Conservation (phyloP, 176 grass and related monocot species). For the Canna indica region DNA sequence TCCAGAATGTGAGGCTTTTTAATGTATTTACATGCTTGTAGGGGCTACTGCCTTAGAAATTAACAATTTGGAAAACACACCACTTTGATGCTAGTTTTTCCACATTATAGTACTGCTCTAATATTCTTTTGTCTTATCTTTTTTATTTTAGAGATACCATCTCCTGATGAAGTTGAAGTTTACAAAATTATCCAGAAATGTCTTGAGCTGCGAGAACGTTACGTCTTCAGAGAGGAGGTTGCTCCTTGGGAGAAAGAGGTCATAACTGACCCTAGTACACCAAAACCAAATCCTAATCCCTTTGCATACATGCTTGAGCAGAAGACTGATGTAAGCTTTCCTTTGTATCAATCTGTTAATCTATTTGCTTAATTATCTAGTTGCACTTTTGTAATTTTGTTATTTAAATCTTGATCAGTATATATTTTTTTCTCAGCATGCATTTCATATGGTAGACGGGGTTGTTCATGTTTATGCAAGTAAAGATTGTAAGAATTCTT, state of each 20-base stretch:
- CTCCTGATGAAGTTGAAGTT: slow-evolving; percentile 67
- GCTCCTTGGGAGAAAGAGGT: slow-evolving; percentile 93
- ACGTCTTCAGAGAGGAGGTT: slow-evolving; percentile 85
- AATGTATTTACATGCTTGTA: neutral
- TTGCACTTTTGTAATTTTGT: slow-evolving; percentile 1
- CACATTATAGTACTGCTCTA: too few relatives aligned
- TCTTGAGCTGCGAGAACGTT: slow-evolving; percentile 73
- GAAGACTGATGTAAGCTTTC: slow-evolving; percentile 57
- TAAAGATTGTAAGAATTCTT: slow-evolving; percentile 61
- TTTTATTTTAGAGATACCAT: slow-evolving; percentile 60
- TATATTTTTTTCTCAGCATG: slow-evolving; percentile 45
- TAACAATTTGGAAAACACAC: neutral
- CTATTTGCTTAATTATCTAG: neutral
- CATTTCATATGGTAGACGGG: slow-evolving; percentile 86
- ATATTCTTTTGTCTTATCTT: neutral
- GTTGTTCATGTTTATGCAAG: slow-evolving; percentile 76
- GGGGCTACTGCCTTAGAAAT: neutral
- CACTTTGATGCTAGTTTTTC: too few relatives aligned
- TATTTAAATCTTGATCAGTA: neutral
- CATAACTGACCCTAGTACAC: slow-evolving; percentile 92
- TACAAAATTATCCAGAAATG: slow-evolving; percentile 91
- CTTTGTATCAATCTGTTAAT: neutral
- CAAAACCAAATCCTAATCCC: slow-evolving; percentile 80
- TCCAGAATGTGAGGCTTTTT: neutral
- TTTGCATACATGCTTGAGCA: slow-evolving; percentile 54